Percentiles rank a stretch among this genome's conserved stretches.
Conservation (phyloP, 1,284 basidiomycete species). For the Cystobasidium pallidum region DNA sequence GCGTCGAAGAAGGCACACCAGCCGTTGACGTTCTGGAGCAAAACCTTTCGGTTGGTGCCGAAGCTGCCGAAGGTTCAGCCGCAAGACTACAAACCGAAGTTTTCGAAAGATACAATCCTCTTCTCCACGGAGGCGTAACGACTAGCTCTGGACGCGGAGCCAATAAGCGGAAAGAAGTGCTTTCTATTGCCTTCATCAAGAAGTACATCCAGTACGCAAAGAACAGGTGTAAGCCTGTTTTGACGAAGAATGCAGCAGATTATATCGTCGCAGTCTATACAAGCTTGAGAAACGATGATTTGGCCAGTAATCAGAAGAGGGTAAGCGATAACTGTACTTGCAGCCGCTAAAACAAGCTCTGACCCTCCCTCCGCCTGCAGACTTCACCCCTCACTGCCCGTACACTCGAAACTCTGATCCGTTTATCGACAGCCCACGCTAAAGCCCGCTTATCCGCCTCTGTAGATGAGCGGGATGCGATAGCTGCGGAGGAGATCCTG, state of each 20-base stretch:
- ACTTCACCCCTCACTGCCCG: slow-evolving; percentile 97
- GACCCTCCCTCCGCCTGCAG: slow-evolving; percentile 58
- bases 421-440: slow-evolving; percentile 95
- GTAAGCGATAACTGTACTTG: slow-evolving; percentile 59
- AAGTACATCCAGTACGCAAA: slow-evolving; percentile 99
- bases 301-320: slow-evolving; percentile 86
- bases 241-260: slow-evolving; percentile 92
- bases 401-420: slow-evolving; percentile 98
- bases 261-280: slow-evolving; percentile 93
- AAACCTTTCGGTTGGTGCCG: slow-evolving; percentile 77
- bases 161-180: slow-evolving; percentile 71
- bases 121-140: slow-evolving; percentile 81
- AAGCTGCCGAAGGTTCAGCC: slow-evolving; percentile 62
- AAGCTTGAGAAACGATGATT: slow-evolving; percentile 86
- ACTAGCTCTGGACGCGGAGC: slow-evolving; percentile 59
- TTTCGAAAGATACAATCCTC: slow-evolving; percentile 95
- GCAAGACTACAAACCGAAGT: slow-evolving; percentile 69
- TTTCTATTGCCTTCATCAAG: slow-evolving; percentile 93
- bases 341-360: background rate
- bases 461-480: slow-evolving; percentile 84
- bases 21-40: slow-evolving; percentile 85
- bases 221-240: slow-evolving; percentile 75
- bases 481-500: slow-evolving; percentile 90
- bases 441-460: slow-evolving; percentile 86
- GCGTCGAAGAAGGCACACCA: slow-evolving; percentile 90